These are phyloP conservation scores for Rugonectria rugulosa DNA, from an alignment of 2,329 filamentous ascomycete genomes.

Conservation along the genomic window DNA sequence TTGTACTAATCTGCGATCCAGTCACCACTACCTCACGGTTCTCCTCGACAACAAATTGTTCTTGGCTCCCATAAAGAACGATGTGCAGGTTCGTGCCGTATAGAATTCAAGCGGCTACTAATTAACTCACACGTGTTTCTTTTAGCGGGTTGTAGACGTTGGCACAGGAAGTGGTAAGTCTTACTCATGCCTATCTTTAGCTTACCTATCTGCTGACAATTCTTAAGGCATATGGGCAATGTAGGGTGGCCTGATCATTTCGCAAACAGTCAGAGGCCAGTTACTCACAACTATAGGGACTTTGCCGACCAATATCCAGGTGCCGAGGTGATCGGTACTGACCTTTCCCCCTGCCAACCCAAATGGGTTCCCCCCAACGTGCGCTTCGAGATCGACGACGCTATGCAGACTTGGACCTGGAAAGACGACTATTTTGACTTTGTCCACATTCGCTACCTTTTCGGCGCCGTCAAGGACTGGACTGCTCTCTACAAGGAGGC, in stretches of 20 bases:
- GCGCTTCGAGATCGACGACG: slow-evolving; percentile 34
- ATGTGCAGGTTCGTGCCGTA: slow-evolving; percentile 32
- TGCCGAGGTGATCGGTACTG: slow-evolving; percentile 30
- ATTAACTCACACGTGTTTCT: no score
- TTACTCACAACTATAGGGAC: slow-evolving; percentile 11
- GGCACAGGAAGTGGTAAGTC: slow-evolving; percentile 30
- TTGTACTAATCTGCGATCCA: slow-evolving; percentile 6
- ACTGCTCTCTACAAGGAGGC: slow-evolving; percentile 21
- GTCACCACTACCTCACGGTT: slow-evolving; percentile 32
- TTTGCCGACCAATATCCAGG: slow-evolving; percentile 32
- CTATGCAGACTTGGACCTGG: slow-evolving; percentile 31
- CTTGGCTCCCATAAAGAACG: slow-evolving; percentile 27
- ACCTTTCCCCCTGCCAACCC: slow-evolving; percentile 33
- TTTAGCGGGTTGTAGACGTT: slow-evolving; percentile 32
- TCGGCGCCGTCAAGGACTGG: slow-evolving; percentile 33
- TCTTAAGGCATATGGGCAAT: slow-evolving; percentile 35
- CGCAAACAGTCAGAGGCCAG: background rate
- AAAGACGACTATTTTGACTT: slow-evolving; percentile 29
- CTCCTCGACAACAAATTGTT: slow-evolving; percentile 28
- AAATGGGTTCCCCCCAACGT: slow-evolving; percentile 33
- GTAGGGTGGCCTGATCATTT: background rate
- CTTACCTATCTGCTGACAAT: background rate
- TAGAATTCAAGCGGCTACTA: no score
- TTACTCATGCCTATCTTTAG: background rate
- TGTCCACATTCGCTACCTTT: slow-evolving; percentile 34